Evolutionary conservation across 2,329 filamentous ascomycete genomes (phyloP), one percentile per base, ranked within the genome.

Genomic region (Phyllosticta citrichinensis): DNA sequence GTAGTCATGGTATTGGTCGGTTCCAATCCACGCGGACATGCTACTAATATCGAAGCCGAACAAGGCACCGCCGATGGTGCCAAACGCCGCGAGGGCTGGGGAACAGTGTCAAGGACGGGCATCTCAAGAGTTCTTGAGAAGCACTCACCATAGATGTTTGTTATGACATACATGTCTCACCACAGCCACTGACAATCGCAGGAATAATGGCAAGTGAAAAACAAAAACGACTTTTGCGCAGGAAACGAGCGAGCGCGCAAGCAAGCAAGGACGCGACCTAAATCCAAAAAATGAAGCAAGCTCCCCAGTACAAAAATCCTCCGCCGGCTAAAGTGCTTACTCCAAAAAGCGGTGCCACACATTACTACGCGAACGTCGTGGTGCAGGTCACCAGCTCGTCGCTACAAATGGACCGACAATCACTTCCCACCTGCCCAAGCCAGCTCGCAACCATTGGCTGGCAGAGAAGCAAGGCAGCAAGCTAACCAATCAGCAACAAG

Each of bases 41-140:
- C 76, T 79, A 54, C 60, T 84, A 67, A 91, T 89, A 74, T 91
- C 88, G 70, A 91, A 91, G 66, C 88, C 89, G 68, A 91, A 91
- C 25, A 91, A 77, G 24, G 82, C 83, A 70, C 87, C 87, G 66
- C 87, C 87, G 76, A 79, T 78, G 64, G 83, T 79, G 70, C 82
- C 77, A 69, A 83, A 57, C 14, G 50, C 60, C 22, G 60, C 60
- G 19, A 61, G 60, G 47, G 17, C 60, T 61, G 30, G 8, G 9
- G 25, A 19, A 35, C 10, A 20, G 17, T 25, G 57, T 59, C 20
- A 59, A 51, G n/a, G 9, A 19, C 5, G 25, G 6, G 9, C 8
- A 11, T 14, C 11, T 14, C 3, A 47, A 8, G 12, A 20, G 11
- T 2, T 10, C 14, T 19, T 24, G 52, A 14, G 50, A 1, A 3